Evolutionary conservation across 2,329 filamentous ascomycete species (phyloP), one percentile per base, ranked within the genome.

Genomic region (Alternaria postmessia): DNA sequence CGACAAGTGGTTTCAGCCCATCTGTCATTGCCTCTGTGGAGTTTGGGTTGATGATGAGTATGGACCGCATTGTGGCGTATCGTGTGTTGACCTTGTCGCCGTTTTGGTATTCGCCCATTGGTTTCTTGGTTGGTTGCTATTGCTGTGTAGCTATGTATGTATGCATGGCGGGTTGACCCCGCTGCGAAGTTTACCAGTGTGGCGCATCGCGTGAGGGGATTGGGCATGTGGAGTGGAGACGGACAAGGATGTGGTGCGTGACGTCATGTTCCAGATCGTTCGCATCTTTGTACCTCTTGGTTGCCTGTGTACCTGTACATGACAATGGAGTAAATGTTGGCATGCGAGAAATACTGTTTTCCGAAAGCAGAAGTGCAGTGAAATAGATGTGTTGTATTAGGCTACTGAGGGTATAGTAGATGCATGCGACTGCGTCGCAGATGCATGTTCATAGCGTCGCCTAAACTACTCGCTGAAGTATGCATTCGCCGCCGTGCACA

Each of bases 11-110:
- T 67, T 84, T 83, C 69, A 94, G 83, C 26, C 85, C 87, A 7
- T 87, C 81, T 11, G 91, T 94, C 91, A 94, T 94, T 56, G 83
- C 81, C 57, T 80, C 69, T 1, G 89, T 92, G 3, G 90, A 93
- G 79, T 95, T 95, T 34, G 92, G 91, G 72, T 95, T 94, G 69
- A 94, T 84, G 62, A 94, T 82, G 41, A 94, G 83, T 63, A 94
- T 87, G 3, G 79, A 80, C 49, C 76, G 74, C 75, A 78, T 78
- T 57, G 66, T 78, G 68, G 39, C 66, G 58, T 73, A 66, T 63
- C 60, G 68, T 42, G 62, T 28, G 44, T 57, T 66, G 38, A 24
- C 6, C 14, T 34, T 16, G 32, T 14, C 34, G 34, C 62, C 62
- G 60, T 60, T 53, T n/a, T 59, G 62, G 34, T 74, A 72, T 61